phyloP scores from a whole-genome alignment of 176 grass and related monocot species.

The Miscanthus lutarioriparius region DNA sequence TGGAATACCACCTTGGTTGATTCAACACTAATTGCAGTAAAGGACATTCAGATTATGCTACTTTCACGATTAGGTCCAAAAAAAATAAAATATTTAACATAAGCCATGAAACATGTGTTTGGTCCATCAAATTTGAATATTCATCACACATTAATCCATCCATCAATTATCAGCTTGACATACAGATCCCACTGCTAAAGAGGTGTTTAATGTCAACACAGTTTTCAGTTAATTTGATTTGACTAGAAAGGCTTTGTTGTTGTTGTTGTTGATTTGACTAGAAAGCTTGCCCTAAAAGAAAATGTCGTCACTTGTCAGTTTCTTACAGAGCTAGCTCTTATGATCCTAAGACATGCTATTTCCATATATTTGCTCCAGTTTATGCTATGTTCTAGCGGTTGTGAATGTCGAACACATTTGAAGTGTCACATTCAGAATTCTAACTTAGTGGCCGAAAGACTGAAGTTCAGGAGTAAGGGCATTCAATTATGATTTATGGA shows the following conservation, averaged over 20 bases:
- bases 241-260: neutral
- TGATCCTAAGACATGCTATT: neutral
- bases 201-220: neutral
- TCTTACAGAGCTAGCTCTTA: neutral
- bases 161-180: neutral
- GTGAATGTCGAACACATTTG: neutral
- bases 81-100: neutral
- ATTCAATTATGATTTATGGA: neutral
- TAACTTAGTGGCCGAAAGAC: neutral
- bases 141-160: neutral
- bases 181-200: neutral
- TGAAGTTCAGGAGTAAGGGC: neutral
- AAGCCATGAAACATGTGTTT: neutral
- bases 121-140: neutral
- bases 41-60: constrained; percentile 1
- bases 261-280: neutral
- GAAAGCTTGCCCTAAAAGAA: constrained; percentile 6
- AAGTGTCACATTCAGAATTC: neutral
- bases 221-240: neutral
- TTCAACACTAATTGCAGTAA: neutral
- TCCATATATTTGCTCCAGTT: neutral
- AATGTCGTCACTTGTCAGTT: neutral
- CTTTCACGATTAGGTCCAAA: neutral
- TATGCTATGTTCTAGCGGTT: neutral
- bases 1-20: neutral